A percentile compares a stretch with the other conserved stretches of the same genome.
Conservation (phyloP, 1,139 yeast species). For the Magnusiomyces suaveolens region DNA sequence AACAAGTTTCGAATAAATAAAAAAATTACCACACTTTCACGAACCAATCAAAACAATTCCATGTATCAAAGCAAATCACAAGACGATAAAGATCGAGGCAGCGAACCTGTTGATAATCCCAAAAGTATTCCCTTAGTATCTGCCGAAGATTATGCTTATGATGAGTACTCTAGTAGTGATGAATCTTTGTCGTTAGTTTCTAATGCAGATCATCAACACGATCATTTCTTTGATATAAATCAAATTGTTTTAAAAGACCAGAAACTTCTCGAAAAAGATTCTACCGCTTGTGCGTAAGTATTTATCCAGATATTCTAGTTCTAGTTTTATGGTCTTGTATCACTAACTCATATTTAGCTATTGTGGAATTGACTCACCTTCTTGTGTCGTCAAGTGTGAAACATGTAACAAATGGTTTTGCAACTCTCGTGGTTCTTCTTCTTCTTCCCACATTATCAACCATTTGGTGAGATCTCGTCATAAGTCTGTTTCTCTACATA, state of each 20-base stretch:
- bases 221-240: background rate
- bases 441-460: conserved; percentile 76
- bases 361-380: conserved; percentile 64
- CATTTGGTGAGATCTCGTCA: conserved; percentile 80
- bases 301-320: background rate
- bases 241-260: conserved; percentile 8
- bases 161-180: conserved; percentile 14
- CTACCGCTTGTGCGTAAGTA: conserved; percentile 26
- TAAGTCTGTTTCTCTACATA: conserved; percentile 61
- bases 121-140: background rate
- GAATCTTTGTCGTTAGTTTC: conserved; percentile 22
- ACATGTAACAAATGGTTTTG: conserved; percentile 86
- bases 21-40: background rate
- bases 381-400: conserved; percentile 66
- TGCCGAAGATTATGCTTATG: background rate
- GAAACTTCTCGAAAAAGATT: background rate
- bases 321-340: background rate
- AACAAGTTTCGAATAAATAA: too few relatives aligned
- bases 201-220: conserved; percentile 17
- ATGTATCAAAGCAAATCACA: background rate
- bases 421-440: conserved; percentile 54
- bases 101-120: background rate
- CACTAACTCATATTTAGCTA: conserved; percentile 30
- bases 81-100: background rate
- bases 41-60: background rate